phyloP scores from a whole-genome alignment of 164 flowering plant species.

The Annona squamosa region DNA sequence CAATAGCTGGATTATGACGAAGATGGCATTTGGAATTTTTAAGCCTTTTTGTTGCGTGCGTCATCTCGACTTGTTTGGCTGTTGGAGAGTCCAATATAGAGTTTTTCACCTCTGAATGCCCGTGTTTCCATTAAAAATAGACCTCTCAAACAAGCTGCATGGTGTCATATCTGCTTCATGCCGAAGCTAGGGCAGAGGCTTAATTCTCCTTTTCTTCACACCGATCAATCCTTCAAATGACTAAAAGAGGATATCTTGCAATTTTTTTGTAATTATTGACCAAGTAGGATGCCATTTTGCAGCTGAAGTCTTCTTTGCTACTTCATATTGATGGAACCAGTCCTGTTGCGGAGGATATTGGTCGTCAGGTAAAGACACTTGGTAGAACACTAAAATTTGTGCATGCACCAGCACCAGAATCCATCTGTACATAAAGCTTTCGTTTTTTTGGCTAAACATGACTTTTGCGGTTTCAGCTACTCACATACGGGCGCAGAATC shows the following conservation, averaged over 20 bases:
- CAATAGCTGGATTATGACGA: too few relatives aligned
- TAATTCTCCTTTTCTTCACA: neutral
- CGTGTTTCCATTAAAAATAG: too few relatives aligned
- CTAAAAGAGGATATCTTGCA: neutral
- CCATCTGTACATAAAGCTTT: neutral
- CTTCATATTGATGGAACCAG: slow-evolving; percentile 94
- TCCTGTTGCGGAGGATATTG: slow-evolving; percentile 94
- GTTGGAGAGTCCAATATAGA: too few relatives aligned
- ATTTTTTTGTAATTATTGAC: neutral
- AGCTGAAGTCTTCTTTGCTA: slow-evolving; percentile 86
- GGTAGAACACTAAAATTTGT: neutral
- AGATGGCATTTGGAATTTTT: too few relatives aligned
- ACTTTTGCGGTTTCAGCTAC: slow-evolving; percentile 47
- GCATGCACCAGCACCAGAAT: neutral
- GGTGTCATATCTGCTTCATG: too few relatives aligned
- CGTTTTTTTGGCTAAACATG: neutral
- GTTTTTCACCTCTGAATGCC: too few relatives aligned
- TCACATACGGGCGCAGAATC: slow-evolving; percentile 87
- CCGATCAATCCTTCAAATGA: neutral
- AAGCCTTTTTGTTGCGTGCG: too few relatives aligned
- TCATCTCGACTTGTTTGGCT: too few relatives aligned
- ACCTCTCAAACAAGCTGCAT: too few relatives aligned
- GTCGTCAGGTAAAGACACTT: slow-evolving; percentile 67
- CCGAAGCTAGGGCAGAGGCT: too few relatives aligned
- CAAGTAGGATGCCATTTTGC: slow-evolving; percentile 18